Evolutionary conservation across 345 rosid genomes (phyloP), one percentile per base, ranked within the genome.

Genomic region (Ceriops zippeliana): DNA sequence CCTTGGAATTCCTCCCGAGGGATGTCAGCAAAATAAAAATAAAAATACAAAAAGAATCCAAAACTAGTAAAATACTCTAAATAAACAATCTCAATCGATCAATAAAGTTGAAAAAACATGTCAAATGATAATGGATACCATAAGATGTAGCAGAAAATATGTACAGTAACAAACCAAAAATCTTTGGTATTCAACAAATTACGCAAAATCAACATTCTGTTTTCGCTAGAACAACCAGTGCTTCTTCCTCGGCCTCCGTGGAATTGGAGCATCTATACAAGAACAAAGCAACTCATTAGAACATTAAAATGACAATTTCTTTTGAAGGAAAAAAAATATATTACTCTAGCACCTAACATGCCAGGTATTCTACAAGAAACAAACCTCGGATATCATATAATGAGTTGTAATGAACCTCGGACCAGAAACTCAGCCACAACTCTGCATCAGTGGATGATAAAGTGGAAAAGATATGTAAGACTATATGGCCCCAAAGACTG

Each of bases 361-460:
- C 46, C 22, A 28, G 21, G 6, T 21, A 49, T 16, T 22, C 49
- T 19, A 47, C 24, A 3, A 56, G 42, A 65, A 73, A 84, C 87
- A 59, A 70, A 90, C 98, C 96, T 88, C 76, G 86, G 58, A 86
- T 80, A 51, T 86, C 95, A 66, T 91, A 91, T 56, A 93, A 83
- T n/a, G 97, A 93, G 82, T 93, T 93, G 76, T 91, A 93, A 71
- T 93, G 98, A 57, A 93, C 97, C 84, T 93, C 97, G 16, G 95
- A 89, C 98, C 98, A 93, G 82, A 93, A 93, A 77, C 97, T 93
- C 73, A 93, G 84, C 98, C 98, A 93, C 73, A 93, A 73, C 82
- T 84, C 98, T 93, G 95, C 89, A 83, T 59, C 58, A 71, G 69
- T 66, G 15, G 49, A 42, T 3, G 59, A 69, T 63, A 58, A 9